Evolutionary conservation across 805 yeast genomes (phyloP).

Genomic region (Starmera caribaea): DNA sequence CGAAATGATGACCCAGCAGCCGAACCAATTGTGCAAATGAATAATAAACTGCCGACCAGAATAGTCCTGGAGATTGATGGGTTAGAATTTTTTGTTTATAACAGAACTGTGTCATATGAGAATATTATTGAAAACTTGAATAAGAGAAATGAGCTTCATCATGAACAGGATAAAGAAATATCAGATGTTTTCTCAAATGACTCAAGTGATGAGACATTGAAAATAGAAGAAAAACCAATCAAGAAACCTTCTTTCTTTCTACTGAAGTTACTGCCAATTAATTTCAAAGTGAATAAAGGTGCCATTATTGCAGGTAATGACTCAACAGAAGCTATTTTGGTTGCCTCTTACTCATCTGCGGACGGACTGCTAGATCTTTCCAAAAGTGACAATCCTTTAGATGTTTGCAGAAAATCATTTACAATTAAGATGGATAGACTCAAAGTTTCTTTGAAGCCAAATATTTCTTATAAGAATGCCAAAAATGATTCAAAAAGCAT

Average conservation of each 20-base stretch:
- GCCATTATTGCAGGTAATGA: slow-evolving; percentile 75
- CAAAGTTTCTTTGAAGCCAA: slow-evolving; percentile 58
- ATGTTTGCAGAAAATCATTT: slow-evolving; percentile 40
- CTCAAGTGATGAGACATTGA: slow-evolving; percentile 8
- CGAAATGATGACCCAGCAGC: slow-evolving; percentile 4
- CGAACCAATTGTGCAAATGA: slow-evolving; percentile 21
- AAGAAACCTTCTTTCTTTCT: slow-evolving; percentile 9
- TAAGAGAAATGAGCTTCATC: slow-evolving; percentile 4
- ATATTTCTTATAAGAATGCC: slow-evolving; percentile 49
- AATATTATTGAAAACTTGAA: slow-evolving; percentile 36
- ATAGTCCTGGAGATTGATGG: slow-evolving; percentile 60
- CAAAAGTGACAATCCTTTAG: slow-evolving; percentile 39
- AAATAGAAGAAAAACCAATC: not conserved
- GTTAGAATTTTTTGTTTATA: slow-evolving; percentile 73
- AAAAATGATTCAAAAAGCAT: slow-evolving; percentile 2
- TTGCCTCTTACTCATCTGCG: slow-evolving; percentile 47
- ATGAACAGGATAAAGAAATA: slow-evolving; percentile 8
- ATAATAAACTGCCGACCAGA: slow-evolving; percentile 44
- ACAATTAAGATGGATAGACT: slow-evolving; percentile 40
- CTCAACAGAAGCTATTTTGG: slow-evolving; percentile 63
- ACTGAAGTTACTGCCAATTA: slow-evolving; percentile 48
- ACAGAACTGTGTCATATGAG: slow-evolving; percentile 72
- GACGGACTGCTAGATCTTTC: slow-evolving; percentile 50
- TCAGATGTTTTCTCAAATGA: slow-evolving; percentile 6
- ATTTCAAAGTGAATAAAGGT: slow-evolving; percentile 49